Conservation (phyloP, 139 green algal species). For the Mesotaenium endlicherianum region DNA sequence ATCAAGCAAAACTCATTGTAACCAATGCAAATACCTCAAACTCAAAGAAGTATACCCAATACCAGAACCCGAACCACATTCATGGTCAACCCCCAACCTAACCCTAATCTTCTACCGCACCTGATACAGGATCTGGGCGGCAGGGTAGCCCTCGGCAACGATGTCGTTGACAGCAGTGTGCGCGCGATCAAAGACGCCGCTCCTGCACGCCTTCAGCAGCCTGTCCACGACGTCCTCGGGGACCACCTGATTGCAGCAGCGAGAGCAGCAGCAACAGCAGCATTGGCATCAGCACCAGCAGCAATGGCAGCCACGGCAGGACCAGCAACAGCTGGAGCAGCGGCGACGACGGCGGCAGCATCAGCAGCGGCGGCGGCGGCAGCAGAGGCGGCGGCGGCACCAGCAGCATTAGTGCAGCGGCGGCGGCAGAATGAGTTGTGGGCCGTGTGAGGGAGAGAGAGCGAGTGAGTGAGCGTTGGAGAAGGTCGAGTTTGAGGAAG, state of each 20-base stretch:
- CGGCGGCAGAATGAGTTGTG: not conserved
- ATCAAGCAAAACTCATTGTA: too few relatives aligned
- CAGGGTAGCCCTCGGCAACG: constrained; percentile 13
- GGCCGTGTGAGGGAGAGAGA: not conserved
- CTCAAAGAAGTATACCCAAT: too few relatives aligned
- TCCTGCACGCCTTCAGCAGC: constrained; percentile 20
- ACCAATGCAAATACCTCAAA: too few relatives aligned
- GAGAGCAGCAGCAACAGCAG: not conserved
- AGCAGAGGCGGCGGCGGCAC: not conserved
- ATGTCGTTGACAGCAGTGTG: constrained; percentile 18
- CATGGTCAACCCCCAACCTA: too few relatives aligned
- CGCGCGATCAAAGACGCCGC: not conserved
- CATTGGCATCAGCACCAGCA: not conserved
- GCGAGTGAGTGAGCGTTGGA: not conserved
- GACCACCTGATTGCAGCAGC: constrained; percentile 5
- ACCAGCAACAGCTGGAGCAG: not conserved
- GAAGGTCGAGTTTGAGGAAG: too few relatives aligned
- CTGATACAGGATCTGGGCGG: constrained; percentile 23
- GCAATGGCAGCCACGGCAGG: not conserved
- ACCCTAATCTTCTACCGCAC: not conserved
- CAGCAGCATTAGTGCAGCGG: not conserved
- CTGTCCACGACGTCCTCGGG: constrained; percentile 1
- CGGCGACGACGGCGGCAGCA: not conserved
- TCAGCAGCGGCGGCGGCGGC: not conserved
- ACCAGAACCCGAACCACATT: too few relatives aligned